Base-by-base conservation (phyloP, 73 alveolate genomes). In the Urostyla sp. region DNA sequence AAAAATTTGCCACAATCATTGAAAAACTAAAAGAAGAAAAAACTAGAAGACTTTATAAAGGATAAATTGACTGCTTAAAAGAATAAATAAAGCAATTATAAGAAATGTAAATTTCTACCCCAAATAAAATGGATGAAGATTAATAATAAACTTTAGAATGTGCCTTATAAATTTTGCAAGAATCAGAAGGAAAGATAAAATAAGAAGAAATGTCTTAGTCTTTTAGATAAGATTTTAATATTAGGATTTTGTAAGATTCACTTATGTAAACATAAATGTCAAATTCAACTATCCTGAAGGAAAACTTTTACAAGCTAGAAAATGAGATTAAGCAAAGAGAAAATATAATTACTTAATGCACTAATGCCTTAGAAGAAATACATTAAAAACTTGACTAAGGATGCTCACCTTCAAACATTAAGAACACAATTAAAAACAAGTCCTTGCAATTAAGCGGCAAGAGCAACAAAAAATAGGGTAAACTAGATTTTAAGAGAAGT, bases 31-130 rank as follows among this genome's bases (percentile, higher is more conserved):
- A 69, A 21, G 21, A 69, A 48, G 52, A 69, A 6, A 13, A 20
- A 48, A 48, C 54, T 37, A 43, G 50, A 13, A 23, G 84, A 15
- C 31, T 15, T 31, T 69, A 69, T 34, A 55, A 23, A 55, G 51
- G 49, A 10, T 27, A 69, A 49, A 69, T 69, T 2, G 23, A 69
- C 28, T 16, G 7, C 13, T 11, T 69, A 31, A 18, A 69, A 34
- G 24, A 69, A 11, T 16, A 69, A 51, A 15, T 69, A 1, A 6
- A 6, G 38, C 18, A n/a, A 21, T 31, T 69, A 21, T 31, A 31
- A 23, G 72, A 66, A 31, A 10, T 18, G 43, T 28, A 37, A 34
- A 44, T 32, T 4, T 27, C 8, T 16, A 13, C 30, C 4, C 7
- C 4, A 18, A 24, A 24, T 6, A 40, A 15, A 15, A 40, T 11